Evolutionary conservation across 2,329 filamentous ascomycete species (phyloP), one percentile per base, ranked within the genome.

Genomic region (Epichloe scottii): DNA sequence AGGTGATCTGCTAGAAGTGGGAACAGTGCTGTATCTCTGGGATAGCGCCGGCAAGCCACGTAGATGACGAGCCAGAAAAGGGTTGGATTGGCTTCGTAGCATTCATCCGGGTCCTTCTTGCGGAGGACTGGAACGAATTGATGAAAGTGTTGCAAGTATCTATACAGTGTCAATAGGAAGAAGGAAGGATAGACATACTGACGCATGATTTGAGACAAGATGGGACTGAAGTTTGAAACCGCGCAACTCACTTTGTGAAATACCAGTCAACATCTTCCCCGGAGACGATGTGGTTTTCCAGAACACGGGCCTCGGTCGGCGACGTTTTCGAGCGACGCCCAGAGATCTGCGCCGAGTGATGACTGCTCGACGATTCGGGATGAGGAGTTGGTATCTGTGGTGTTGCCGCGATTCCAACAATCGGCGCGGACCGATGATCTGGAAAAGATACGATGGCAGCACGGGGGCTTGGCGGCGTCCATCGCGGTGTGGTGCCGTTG

Each of bases 61-160:
- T 70, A 71, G 41, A 79, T 65, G 50, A 79, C 68, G n/a, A 71
- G 66, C 77, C 76, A 79, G 57, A 79, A 79, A 6, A 79, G 68
- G 8, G 75, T 65, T 2, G 70, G 68, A 2, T 69, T 69, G 1
- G 71, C 59, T 10, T 72, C 68, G 55, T 76, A 79, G 55, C 71
- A 72, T 49, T 70, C 66, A 52, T 79, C 73, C 5, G 77, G 75
- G 52, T 77, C 72, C 19, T 66, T 68, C 6, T 66, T 66, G 17
- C 74, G 68, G 12, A 79, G 59, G 12, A 79, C 67, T 15, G 77
- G 77, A 45, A 79, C 68, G 55, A 75, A 76, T 3, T 70, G 70
- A 51, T 79, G 76, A 46, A 73, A 79, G 52, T 67, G 68, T 52
- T 75, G 69, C 53, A 79, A 71, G 57, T 74, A 79, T 51, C 72